Base-by-base conservation (phyloP, 306 rosid genomes). In the Geum urbanum region DNA sequence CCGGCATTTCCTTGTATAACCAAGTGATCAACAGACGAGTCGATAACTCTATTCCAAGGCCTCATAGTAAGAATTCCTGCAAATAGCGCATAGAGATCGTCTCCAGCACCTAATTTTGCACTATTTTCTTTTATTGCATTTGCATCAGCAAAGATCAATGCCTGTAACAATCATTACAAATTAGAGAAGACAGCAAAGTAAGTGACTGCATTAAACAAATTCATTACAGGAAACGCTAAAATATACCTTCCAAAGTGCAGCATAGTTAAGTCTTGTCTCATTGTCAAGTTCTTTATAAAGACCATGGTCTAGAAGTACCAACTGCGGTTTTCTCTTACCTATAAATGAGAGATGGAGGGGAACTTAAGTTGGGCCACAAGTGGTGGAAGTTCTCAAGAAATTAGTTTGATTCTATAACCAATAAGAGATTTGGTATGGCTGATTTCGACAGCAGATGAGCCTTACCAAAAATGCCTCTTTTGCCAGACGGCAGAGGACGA, bases 21-120 rank as follows among this genome's bases (percentile, higher is more conserved):
- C 77, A 94, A 83, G 82, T 94, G 99, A 82, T 91, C 99, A 84
- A 84, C 78, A 12, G 99, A 76, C 63, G 83, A 74, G 76, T 91
- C 97, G 54, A 88, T 84, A 72, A 94, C 96, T 72, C 89, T 84
- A 76, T 87, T 77, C 99, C 99, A 94, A 70, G 99, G 99, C 73
- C 88, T 87, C 99, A 94, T 94, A 8, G 99, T 91, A 59, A 94
- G 89, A 81, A 87, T 79, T 78, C 97, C 99, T 24, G 99, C 99
- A 79, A 94, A 94, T 67, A 94, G 84, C 45, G 88, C 96, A 80
- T 87, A 89, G 61, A 91, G 81, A 85, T 91, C 97, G 73, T 94
- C 97, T 76, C 99, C 99, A 32, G 97, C 99, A 68, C 99, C 99
- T 81, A 94, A 69, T 86, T 94, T 94, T 55, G 74, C 81, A 86